Conservation (phyloP, 2,329 filamentous ascomycete species). For the Coleophoma cylindrospora region DNA sequence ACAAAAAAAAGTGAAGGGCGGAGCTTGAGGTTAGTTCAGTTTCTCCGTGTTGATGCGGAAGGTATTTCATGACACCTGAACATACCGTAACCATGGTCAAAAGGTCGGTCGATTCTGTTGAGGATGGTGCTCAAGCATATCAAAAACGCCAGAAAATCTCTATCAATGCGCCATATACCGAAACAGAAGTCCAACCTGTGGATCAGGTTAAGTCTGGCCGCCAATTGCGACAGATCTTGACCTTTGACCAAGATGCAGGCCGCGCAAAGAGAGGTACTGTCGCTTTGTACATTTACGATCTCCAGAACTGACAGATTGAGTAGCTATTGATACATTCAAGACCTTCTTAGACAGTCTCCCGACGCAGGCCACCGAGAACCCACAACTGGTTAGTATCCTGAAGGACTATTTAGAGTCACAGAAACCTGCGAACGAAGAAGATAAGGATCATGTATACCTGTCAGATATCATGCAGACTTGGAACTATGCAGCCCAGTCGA, state of each 20-base stretch:
- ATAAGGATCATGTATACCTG: conserved; percentile 61
- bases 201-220: conserved; percentile 58
- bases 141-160: conserved; percentile 28
- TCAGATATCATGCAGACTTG: conserved; percentile 82
- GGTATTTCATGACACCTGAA: neutral
- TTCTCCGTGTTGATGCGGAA: neutral
- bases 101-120: conserved; percentile 18
- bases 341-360: conserved; percentile 63
- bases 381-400: conserved; percentile 52
- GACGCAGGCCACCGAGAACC: conserved; percentile 41
- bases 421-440: conserved; percentile 42
- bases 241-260: conserved; percentile 65
- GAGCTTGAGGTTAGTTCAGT: too few species aligned
- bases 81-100: conserved; percentile 20
- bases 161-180: conserved; percentile 43
- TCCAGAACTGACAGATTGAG: neutral
- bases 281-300: neutral
- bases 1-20: neutral
- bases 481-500: conserved; percentile 74
- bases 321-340: conserved; percentile 66
- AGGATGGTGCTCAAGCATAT: conserved; percentile 25
- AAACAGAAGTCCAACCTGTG: conserved; percentile 28
- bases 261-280: conserved; percentile 59
- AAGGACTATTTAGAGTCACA: conserved; percentile 61
- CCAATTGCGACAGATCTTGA: conserved; percentile 64